A percentile compares a stretch with the other conserved stretches of the same genome.
These are phyloP conservation scores for Sungouiozyma ichnusensis DNA, from an alignment of 805 yeast species.

Conservation along the genomic window DNA sequence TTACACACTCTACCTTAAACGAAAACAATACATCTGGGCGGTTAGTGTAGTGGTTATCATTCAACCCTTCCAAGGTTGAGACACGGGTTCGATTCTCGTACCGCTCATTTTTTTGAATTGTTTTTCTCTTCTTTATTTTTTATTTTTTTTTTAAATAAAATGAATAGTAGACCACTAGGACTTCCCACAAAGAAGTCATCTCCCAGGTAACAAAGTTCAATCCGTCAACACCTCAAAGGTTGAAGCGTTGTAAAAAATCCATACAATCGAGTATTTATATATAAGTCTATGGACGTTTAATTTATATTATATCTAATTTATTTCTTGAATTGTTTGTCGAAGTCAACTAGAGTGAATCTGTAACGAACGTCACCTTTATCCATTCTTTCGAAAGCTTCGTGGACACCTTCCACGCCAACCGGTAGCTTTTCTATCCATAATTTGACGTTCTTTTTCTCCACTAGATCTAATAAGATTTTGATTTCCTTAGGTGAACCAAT, in stretches of 20 bases:
- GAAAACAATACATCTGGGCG: conserved; percentile 39
- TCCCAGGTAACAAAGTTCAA: no score
- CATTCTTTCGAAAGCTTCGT: conserved; percentile 38
- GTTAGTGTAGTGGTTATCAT: conserved; percentile 90
- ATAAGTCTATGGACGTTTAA: neutral
- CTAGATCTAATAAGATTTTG: conserved; percentile 37
- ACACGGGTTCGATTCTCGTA: conserved; percentile 84
- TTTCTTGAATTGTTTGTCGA: conserved; percentile 28
- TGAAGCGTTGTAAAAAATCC: no score
- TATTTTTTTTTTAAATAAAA: no score
- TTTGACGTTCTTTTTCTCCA: conserved; percentile 36
- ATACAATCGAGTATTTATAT: neutral
- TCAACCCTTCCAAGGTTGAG: conserved; percentile 90
- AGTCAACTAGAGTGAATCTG: conserved; percentile 43
- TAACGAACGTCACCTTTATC: conserved; percentile 41
- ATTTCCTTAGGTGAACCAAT: conserved; percentile 41
- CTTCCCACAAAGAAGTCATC: no score
- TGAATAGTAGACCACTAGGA: no score
- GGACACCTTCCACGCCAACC: conserved; percentile 34
- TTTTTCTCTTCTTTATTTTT: neutral
- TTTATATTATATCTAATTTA: no score
- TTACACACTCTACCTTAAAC: neutral
- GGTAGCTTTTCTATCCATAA: conserved; percentile 46
- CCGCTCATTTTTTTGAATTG: conserved; percentile 34
- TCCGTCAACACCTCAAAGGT: no score